These are phyloP conservation scores for Hypoxylon fragiforme DNA, from an alignment of 495 filamentous ascomycete genomes.

Conservation along the genomic window DNA sequence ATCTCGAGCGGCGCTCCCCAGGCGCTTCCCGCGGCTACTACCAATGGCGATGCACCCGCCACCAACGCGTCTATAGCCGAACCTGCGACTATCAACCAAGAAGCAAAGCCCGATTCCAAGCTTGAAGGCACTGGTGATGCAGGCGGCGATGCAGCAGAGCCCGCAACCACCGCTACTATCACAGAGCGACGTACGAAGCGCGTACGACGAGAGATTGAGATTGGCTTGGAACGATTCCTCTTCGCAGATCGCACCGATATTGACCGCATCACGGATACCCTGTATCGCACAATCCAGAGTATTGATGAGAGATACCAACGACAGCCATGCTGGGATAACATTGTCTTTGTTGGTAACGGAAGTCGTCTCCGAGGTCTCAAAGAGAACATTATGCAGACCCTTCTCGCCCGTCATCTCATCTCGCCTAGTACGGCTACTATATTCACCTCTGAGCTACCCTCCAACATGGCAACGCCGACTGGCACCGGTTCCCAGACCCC, in stretches of 20 bases:
- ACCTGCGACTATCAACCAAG: conserved; percentile 14
- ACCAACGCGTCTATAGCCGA: conserved; percentile 43
- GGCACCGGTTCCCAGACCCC: conserved; percentile 94
- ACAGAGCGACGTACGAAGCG: conserved; percentile 46
- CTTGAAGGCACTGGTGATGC: conserved; percentile 20
- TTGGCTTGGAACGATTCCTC: conserved; percentile 86
- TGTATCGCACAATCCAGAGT: conserved; percentile 77
- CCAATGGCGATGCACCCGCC: conserved; percentile 44
- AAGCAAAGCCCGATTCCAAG: conserved; percentile 26
- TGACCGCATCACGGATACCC: conserved; percentile 75
- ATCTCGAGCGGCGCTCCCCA: conserved; percentile 47
- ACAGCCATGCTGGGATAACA: conserved; percentile 82
- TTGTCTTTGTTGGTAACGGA: conserved; percentile 88
- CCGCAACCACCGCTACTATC: conserved; percentile 5
- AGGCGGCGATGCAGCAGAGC: conserved; percentile 7
- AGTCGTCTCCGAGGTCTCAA: conserved; percentile 82
- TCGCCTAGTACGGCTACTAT: conserved; percentile 90
- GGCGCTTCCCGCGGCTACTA: conserved; percentile 39
- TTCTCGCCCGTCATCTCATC: conserved; percentile 81
- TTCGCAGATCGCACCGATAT: conserved; percentile 74
- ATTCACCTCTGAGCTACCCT: conserved; percentile 94
- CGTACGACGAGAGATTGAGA: conserved; percentile 74
- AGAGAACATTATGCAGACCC: conserved; percentile 77
- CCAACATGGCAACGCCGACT: conserved; percentile 82
- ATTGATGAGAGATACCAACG: conserved; percentile 80